These are phyloP conservation scores for Pythium volutum DNA, from an alignment of 352 stramenopile species.

Conservation along the genomic window DNA sequence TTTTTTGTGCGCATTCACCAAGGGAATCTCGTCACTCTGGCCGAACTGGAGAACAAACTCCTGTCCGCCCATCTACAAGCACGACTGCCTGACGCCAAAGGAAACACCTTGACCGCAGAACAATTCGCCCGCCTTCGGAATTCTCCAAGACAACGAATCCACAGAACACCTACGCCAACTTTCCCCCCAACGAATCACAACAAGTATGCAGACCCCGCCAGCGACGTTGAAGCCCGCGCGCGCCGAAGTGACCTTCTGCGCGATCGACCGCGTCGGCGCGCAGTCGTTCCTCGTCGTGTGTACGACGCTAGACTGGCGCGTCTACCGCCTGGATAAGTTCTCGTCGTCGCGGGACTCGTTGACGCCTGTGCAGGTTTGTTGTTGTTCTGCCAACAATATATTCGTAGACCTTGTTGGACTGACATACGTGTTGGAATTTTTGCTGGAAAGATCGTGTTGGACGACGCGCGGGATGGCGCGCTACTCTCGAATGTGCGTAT, in stretches of 20 bases:
- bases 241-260: conserved; percentile 60
- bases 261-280: conserved; percentile 47
- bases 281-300: conserved; percentile 58
- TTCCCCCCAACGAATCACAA: background rate
- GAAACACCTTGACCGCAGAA: conserved; percentile 19
- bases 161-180: background rate
- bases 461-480: conserved; percentile 40
- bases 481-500: conserved; percentile 50
- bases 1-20: conserved; percentile 8
- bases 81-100: background rate
- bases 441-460: conserved; percentile 41
- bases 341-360: conserved; percentile 33
- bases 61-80: background rate
- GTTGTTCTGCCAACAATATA: conserved; percentile 64
- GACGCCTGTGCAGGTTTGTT: conserved; percentile 78
- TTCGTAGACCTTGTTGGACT: background rate
- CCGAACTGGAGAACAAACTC: conserved; percentile 10
- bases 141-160: conserved; percentile 8
- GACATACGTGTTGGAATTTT: background rate
- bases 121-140: conserved; percentile 6
- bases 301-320: conserved; percentile 48
- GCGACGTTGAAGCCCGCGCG: conserved; percentile 13
- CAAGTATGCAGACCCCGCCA: conserved; percentile 11
- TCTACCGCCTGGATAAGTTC: conserved; percentile 65
- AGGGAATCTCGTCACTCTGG: conserved; percentile 26